Percentiles rank a stretch among this genome's conserved stretches.
Conservation (phyloP, 345 rosid species). For the Acer yangbiense region DNA sequence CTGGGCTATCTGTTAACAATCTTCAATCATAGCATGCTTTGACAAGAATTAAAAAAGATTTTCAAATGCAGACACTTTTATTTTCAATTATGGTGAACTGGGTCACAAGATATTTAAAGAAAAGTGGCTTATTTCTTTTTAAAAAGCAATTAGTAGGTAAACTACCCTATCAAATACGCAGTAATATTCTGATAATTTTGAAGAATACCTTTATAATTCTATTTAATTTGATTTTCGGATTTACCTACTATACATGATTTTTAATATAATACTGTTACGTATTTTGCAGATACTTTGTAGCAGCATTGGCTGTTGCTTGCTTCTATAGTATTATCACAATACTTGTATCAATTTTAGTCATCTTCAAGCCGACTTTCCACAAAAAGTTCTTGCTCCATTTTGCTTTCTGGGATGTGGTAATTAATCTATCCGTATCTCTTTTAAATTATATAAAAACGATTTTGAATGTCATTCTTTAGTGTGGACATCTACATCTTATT, state of each 20-base stretch:
- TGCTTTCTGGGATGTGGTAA: conserved; percentile 60
- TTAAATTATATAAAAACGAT: not conserved
- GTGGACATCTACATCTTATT: no score
- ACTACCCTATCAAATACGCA: not conserved
- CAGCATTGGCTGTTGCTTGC: conserved; percentile 61
- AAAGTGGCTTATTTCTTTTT: not conserved
- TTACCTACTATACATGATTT: no score
- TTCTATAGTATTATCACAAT: conserved; percentile 57
- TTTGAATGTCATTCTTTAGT: not conserved
- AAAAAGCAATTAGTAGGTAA: conserved; percentile 11
- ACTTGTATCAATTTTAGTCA: conserved; percentile 49
- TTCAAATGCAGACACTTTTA: conserved; percentile 8
- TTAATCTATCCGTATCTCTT: not conserved
- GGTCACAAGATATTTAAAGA: not conserved
- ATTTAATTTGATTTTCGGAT: not conserved
- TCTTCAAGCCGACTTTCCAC: conserved; percentile 40
- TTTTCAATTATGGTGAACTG: not conserved
- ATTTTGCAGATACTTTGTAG: conserved; percentile 63
- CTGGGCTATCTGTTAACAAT: not conserved
- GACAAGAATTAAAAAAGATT: not conserved
- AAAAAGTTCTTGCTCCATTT: conserved; percentile 40
- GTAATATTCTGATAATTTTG: not conserved
- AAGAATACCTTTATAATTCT: not conserved
- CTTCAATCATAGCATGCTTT: not conserved
- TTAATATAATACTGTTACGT: no score